These are phyloP conservation scores for Martiniozyma abietophila DNA, from an alignment of 805 yeast species.

Conservation along the genomic window DNA sequence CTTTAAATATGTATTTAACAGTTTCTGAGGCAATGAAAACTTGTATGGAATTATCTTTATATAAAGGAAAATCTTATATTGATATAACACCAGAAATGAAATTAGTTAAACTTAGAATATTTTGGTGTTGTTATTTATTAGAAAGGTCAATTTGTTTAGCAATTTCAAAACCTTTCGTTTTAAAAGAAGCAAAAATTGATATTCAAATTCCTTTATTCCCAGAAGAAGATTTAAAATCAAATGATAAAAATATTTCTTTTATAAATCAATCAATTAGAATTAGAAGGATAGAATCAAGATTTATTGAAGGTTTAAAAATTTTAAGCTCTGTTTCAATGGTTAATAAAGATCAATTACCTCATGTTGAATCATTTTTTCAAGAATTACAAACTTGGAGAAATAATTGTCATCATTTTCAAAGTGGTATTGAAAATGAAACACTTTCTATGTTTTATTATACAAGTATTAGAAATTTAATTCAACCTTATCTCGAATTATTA, in stretches of 20 bases:
- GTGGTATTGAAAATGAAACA: constrained; percentile 51
- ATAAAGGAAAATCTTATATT: constrained; percentile 29
- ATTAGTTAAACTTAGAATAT: constrained; percentile 41
- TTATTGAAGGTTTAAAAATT: constrained; percentile 43
- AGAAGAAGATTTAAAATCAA: constrained; percentile 28
- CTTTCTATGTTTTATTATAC: constrained; percentile 49
- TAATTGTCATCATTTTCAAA: constrained; percentile 37
- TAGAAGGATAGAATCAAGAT: constrained; percentile 50
- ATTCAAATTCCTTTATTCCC: constrained; percentile 40
- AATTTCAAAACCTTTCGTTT: constrained; percentile 47
- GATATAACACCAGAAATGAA: constrained; percentile 18
- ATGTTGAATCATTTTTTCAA: constrained; percentile 43
- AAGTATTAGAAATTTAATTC: constrained; percentile 49
- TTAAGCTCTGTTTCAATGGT: constrained; percentile 23
- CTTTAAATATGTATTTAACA: constrained; percentile 43
- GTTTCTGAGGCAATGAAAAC: constrained; percentile 43
- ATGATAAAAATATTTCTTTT: constrained; percentile 29
- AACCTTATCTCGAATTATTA: constrained; percentile 53
- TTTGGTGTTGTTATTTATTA: constrained; percentile 57
- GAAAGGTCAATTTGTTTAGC: constrained; percentile 56
- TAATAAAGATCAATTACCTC: constrained; percentile 33
- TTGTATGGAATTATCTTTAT: constrained; percentile 30
- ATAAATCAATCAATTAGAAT: constrained; percentile 49
- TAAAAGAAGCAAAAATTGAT: constrained; percentile 44
- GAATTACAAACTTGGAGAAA: constrained; percentile 47